Evolutionary conservation across 805 yeast genomes (phyloP), one percentile per base, ranked within the genome.

Genomic region (Zygosaccharomyces bisporus): DNA sequence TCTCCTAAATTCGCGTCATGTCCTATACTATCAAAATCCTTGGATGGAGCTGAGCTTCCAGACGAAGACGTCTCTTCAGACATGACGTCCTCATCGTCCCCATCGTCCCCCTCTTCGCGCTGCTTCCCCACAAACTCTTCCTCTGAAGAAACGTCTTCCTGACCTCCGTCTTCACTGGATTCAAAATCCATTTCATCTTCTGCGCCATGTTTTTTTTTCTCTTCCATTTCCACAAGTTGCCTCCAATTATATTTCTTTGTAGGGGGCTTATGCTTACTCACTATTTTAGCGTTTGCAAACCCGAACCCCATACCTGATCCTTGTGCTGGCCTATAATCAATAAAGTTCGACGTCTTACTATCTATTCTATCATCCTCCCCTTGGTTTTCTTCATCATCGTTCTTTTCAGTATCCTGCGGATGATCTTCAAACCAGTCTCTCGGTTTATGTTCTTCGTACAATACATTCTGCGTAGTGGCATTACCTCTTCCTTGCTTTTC

Each of bases 161-260:
- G 39, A 44, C 47, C 54, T 6, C 55, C 71, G 37, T 56, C 64
- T 13, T 53, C 51, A 10, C 66, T 60, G 2, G 75, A 62, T 7
- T 61, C 66, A 55, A 83, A 84, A 55, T 83, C 91, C 41, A 69
- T 63, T 3, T 78, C 88, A 39, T 81, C 87, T 36, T 81, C 87
- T 3, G 56, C 43, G 23, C 71, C 66, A 44, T 71, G 56, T 43
- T 68, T 70, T 38, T 73, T 68, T 38, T 66, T 66, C 34, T 76
- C 78, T 39, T 69, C 73, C 39, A 57, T 57, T 44, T 74, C 83
- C 4, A 82, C 59, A 49, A 67, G 70, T 31, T 74, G 72, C 56
- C 82, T 78, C 97, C 96, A 89, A 34, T 82, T 84, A 58, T 86
- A 86, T 49, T 76, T 76, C 51, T 75, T 77, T 61, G 75, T 79